Conservation (phyloP, 441 rosid species). For the Syzygium malaccense region DNA sequence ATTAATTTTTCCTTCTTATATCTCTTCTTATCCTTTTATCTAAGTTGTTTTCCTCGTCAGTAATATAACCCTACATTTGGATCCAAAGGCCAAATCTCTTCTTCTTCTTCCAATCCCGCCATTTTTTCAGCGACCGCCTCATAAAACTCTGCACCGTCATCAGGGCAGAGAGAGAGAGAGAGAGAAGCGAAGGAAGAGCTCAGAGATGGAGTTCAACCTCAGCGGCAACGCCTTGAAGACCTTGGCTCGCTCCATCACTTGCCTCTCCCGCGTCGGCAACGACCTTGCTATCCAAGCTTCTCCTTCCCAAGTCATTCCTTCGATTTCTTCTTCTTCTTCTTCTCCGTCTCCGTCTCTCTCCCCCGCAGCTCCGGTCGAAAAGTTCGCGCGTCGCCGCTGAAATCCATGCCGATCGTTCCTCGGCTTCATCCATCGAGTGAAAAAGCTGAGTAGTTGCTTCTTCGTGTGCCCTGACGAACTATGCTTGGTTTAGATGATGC, state of each 20-base stretch:
- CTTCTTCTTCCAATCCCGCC: not conserved
- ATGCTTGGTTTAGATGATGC: too few species aligned
- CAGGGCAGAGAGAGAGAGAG: not conserved
- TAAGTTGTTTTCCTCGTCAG: not conserved
- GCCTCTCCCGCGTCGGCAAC: constrained; percentile 82
- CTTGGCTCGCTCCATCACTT: constrained; percentile 65
- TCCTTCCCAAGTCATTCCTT: constrained; percentile 45
- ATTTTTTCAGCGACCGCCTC: not conserved
- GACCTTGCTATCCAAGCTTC: constrained; percentile 80
- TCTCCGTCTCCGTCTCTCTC: not conserved
- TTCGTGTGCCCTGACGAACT: too few species aligned
- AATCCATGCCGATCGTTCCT: not conserved
- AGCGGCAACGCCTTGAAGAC: constrained; percentile 76
- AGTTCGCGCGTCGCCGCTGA: not conserved
- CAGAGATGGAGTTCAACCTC: constrained; percentile 58
- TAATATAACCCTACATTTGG: too few species aligned
- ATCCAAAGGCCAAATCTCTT: too few species aligned
- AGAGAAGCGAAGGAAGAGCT: not conserved
- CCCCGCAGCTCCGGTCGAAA: not conserved
- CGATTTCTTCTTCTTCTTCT: not conserved
- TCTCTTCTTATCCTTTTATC: not conserved
- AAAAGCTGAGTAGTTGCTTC: too few species aligned
- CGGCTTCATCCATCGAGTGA: too few species aligned
- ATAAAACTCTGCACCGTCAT: not conserved
- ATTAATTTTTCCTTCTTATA: not conserved